Evolutionary conservation across 2,329 filamentous ascomycete genomes (phyloP).

Genomic region (Alternaria triticina): DNA sequence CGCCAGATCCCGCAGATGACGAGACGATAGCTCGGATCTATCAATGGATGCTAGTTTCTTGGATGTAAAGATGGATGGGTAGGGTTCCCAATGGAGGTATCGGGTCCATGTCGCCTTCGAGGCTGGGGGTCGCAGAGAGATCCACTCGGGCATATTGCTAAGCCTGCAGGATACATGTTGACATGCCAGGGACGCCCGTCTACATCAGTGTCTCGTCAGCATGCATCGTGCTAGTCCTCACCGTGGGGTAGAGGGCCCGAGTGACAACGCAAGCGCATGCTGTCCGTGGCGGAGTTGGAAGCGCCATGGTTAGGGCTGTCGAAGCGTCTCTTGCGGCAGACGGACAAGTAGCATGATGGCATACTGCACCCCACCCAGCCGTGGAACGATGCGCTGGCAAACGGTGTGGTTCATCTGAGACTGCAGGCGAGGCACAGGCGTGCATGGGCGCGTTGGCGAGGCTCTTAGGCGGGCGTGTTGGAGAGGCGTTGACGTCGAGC

Average conservation of each 20-base stretch:
- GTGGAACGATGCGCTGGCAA: slow-evolving; percentile 34
- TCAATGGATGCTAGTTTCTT: slow-evolving; percentile 4
- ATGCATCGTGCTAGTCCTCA: slow-evolving; percentile 22
- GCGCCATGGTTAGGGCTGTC: slow-evolving; percentile 18
- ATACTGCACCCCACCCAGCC: slow-evolving; percentile 22
- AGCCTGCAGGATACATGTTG: slow-evolving; percentile 10
- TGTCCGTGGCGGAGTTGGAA: slow-evolving; percentile 30
- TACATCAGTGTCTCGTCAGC: slow-evolving; percentile 23
- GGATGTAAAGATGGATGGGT: not conserved
- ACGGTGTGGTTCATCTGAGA: slow-evolving; percentile 24
- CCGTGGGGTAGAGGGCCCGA: slow-evolving; percentile 24
- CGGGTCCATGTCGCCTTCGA: not conserved
- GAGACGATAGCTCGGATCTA: slow-evolving; percentile 20
- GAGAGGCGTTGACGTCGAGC: slow-evolving; percentile 25
- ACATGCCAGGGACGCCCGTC: slow-evolving; percentile 18
- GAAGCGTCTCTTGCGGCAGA: slow-evolving; percentile 11
- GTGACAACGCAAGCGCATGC: slow-evolving; percentile 20
- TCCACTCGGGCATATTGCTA: slow-evolving; percentile 16
- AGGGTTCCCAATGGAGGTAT: slow-evolving; percentile 2
- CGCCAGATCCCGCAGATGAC: slow-evolving; percentile 35
- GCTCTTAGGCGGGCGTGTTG: slow-evolving; percentile 20
- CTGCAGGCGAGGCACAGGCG: slow-evolving; percentile 29
- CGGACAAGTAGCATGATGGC: slow-evolving; percentile 14
- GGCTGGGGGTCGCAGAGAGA: slow-evolving; percentile 17
- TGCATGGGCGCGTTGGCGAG: slow-evolving; percentile 27